A percentile compares a stretch with the other conserved stretches of the same genome.
Conservation (phyloP, 495 filamentous ascomycete genomes). For the Lasiosphaeriaceae sp. region DNA sequence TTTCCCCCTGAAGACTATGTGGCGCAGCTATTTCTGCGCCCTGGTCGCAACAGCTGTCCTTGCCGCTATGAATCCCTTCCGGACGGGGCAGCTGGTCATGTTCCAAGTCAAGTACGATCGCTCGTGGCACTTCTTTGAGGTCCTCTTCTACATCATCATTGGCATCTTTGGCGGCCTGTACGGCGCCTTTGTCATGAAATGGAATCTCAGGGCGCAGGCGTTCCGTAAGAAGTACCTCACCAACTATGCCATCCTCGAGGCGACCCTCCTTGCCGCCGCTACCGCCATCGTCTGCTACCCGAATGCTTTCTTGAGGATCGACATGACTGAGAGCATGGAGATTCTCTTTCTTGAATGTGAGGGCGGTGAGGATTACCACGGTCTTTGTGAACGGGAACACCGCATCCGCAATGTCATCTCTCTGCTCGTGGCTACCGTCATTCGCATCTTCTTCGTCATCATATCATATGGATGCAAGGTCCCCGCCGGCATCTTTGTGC, state of each 20-base stretch:
- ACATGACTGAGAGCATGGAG: slow-evolving; percentile 99
- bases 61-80: slow-evolving; percentile 94
- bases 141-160: slow-evolving; percentile 86
- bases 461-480: slow-evolving; percentile 98
- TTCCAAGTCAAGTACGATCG: slow-evolving; percentile 97
- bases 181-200: slow-evolving; percentile 96
- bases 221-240: slow-evolving; percentile 93
- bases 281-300: slow-evolving; percentile 94
- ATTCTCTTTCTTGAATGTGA: slow-evolving; percentile 95
- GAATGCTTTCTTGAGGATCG: slow-evolving; percentile 92
- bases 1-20: slow-evolving; percentile 96
- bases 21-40: slow-evolving; percentile 97
- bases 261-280: slow-evolving; percentile 72
- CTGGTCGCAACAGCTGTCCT: slow-evolving; percentile 92
- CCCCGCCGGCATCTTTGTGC: slow-evolving; percentile 94
- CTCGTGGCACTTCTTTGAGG: slow-evolving; percentile 95
- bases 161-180: slow-evolving; percentile 94
- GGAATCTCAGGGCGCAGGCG: slow-evolving; percentile 86
- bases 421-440: slow-evolving; percentile 71
- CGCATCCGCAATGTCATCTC: slow-evolving; percentile 79
- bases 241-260: slow-evolving; percentile 83
- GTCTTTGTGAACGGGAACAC: slow-evolving; percentile 76
- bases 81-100: slow-evolving; percentile 99
- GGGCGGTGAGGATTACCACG: slow-evolving; percentile 85
- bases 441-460: slow-evolving; percentile 83